Base-by-base conservation (phyloP, 163 green algal species). In the Chlorella variabilis region DNA sequence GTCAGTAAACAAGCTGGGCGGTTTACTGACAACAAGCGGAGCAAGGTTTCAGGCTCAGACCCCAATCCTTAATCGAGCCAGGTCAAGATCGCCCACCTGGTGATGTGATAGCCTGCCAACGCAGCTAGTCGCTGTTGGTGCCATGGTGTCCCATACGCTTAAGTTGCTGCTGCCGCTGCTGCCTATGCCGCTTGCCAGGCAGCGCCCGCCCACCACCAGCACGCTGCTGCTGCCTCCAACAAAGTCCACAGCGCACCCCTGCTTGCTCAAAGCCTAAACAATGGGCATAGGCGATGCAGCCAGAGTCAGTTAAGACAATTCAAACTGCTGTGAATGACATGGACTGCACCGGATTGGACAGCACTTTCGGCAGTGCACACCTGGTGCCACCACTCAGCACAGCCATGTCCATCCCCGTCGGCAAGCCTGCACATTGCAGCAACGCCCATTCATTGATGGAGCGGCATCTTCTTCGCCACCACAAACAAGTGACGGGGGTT, bases 371-470 rank as follows among this genome's bases (percentile, higher is more conserved):
- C n/a, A n/a, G n/a, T n/a, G n/a, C 34, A 56, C 79, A 91, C 91
- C 78, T 94, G 92, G 65, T 93, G 83, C 82, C 87, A 89, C 93
- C 93, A 97, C 77, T 97, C 93, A 17, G 93, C 89, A 39, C 93
- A 91, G 7, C 88, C 89, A 33, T 94, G 76, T 29, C 90, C 89
- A 59, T 84, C 87, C 21, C 71, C 83, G 38, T 92, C 90, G 20
- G 84, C 76, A 29, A 61, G 45, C 71, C 71, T 67, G 49, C 71
- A 62, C 39, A 41, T n/a, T n/a, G n/a, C n/a, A n/a, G n/a, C n/a
- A n/a, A n/a, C n/a, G n/a, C n/a, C n/a, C n/a, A n/a, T n/a, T n/a
- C n/a, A n/a, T n/a, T n/a, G n/a, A n/a, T n/a, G n/a, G n/a, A n/a
- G n/a, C n/a, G n/a, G n/a, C n/a, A n/a, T n/a, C n/a, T n/a, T n/a